phyloP scores from a whole-genome alignment of 371 early-diverging fungal species.

The Mucor lusitanicus region DNA sequence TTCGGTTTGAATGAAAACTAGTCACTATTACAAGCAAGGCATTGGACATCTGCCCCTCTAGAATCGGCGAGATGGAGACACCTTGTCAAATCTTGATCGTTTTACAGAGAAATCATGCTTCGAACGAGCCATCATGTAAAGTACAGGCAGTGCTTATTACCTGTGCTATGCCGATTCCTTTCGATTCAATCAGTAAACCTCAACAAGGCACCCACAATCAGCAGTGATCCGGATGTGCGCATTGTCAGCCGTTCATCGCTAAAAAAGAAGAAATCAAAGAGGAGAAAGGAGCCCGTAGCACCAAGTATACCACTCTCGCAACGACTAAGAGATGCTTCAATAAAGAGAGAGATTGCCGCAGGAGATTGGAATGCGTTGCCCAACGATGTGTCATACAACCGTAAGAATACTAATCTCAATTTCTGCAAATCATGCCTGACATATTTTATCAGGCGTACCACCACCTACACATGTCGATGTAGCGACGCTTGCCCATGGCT shows the following conservation, averaged over 20 bases:
- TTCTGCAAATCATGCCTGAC: not conserved
- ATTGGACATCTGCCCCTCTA: not conserved
- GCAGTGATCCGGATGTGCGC: not conserved
- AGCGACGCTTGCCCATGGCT: conserved; percentile 72
- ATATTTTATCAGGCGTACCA: conserved; percentile 14
- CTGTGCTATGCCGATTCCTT: not conserved
- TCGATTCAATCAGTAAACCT: not conserved
- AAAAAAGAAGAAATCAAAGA: not conserved
- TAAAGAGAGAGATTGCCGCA: not conserved
- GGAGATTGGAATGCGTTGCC: not conserved
- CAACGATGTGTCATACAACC: not conserved
- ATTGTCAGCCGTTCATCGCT: not conserved
- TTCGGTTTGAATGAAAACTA: not conserved
- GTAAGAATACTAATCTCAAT: not conserved
- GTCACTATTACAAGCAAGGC: not conserved
- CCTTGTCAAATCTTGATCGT: not conserved
- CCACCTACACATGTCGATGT: conserved; percentile 23
- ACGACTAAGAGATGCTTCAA: not conserved
- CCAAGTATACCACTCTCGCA: not conserved
- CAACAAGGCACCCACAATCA: not conserved
- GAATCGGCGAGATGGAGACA: not conserved
- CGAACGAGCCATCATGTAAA: not conserved
- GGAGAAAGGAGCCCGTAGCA: not conserved
- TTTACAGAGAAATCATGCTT: conserved; percentile 3
- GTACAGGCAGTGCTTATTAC: not conserved